Base-by-base conservation (phyloP, 169 alveolate genomes). In the Plasmodium billcollinsi region DNA sequence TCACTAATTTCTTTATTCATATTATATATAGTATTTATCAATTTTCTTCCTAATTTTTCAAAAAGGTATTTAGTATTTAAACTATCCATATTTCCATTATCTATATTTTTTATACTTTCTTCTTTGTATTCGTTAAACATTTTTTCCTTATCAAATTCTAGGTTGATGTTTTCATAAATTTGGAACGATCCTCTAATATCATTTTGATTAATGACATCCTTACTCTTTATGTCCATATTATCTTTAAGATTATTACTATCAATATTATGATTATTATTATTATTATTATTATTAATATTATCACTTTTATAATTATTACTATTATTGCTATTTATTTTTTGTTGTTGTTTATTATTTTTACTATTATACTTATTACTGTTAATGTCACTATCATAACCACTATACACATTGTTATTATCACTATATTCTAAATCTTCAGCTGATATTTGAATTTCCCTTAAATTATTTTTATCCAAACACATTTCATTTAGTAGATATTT, bases 1-100 rank as follows among this genome's bases (percentile, higher is more conserved):
- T 15, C 26, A 45, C 89, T 26, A 20, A 66, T 78, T n/a, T 49
- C 20, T 8, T 56, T 66, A 58, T 50, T 78, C 89, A 78, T 78
- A 66, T 78, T 69, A 12, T 78, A 65, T 65, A 63, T 59, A 29
- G 65, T 24, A 14, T 47, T 65, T 20, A 78, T 29, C 29, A 78
- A 70, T 14, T 59, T 78, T 50, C 66, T 67, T 15, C 78, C 75
- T 20, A 78, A 20, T 43, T 59, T 5, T 8, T 65, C 56, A 49
- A 78, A 78, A 3, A 20, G 11, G 12, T 65, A 29, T 78, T 78
- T 66, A 26, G 24, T 69, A 67, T 59, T 65, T 20, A 43, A 26
- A 9, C 5, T 50, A n/a, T 18, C n/a, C 26, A 71, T 50, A 26
- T 49, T 66, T 7, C 14, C 67, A 56, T 43, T n/a, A 26, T 61